phyloP scores from a whole-genome alignment of 805 yeast species.

The Starmera amethionina region DNA sequence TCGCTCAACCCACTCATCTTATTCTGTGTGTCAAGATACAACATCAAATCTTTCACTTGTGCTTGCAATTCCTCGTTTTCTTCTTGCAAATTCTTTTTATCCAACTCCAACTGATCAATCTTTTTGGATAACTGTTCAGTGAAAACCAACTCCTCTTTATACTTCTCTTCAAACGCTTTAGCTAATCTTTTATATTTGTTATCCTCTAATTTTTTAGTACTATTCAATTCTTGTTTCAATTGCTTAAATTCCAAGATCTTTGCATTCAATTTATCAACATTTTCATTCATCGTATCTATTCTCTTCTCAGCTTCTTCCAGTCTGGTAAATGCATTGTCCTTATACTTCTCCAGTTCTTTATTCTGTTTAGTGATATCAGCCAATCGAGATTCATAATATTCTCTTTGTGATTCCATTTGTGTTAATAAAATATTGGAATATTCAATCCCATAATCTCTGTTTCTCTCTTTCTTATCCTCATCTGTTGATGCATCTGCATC shows the following conservation, averaged over 20 bases:
- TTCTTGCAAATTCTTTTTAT: constrained; percentile 23
- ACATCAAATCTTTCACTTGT: constrained; percentile 72
- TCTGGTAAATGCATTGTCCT: neutral
- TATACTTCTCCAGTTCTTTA: constrained; percentile 1
- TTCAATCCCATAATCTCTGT: constrained; percentile 61
- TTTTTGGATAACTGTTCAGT: constrained; percentile 30
- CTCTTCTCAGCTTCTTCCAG: too few relatives aligned
- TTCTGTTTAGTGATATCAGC: constrained; percentile 11
- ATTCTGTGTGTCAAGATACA: constrained; percentile 62
- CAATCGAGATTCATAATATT: constrained; percentile 57
- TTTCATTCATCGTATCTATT: too few relatives aligned
- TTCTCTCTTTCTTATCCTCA: constrained; percentile 22
- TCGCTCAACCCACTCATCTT: constrained; percentile 64
- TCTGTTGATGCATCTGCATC: neutral
- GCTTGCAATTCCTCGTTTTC: constrained; percentile 44
- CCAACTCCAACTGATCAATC: constrained; percentile 23
- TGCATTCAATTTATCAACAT: too few relatives aligned
- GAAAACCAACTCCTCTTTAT: constrained; percentile 38
- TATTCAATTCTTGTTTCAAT: neutral
- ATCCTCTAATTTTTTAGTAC: constrained; percentile 4
- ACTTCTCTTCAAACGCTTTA: constrained; percentile 23
- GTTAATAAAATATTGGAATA: constrained; percentile 71
- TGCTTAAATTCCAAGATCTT: neutral
- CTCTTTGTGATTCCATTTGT: constrained; percentile 80
- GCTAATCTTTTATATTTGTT: constrained; percentile 13